Evolutionary conservation across 352 stramenopile species (phyloP).

Genomic region (Saprolegnia parasitica): DNA sequence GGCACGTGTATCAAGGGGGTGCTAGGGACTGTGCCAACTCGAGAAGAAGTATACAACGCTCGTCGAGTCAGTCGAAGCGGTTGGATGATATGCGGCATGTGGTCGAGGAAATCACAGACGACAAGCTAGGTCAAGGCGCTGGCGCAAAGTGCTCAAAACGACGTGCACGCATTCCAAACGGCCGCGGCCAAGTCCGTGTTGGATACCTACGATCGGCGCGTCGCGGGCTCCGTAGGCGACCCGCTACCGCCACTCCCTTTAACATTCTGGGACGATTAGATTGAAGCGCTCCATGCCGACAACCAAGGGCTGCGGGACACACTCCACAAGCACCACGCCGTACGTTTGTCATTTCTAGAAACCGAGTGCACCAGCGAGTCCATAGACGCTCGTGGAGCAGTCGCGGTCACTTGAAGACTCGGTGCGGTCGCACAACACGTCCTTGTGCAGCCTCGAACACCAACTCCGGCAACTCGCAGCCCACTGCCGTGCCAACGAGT

Average conservation of each 20-base stretch:
- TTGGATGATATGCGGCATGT: no score
- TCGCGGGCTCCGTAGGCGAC: neutral
- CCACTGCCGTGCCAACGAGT: neutral
- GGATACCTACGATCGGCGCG: neutral
- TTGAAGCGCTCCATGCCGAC: neutral
- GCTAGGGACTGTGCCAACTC: neutral
- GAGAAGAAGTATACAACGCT: neutral
- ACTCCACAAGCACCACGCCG: neutral
- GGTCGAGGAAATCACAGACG: no score
- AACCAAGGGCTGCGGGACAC: neutral
- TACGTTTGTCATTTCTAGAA: neutral
- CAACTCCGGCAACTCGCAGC: neutral
- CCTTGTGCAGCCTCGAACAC: neutral
- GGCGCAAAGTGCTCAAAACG: neutral
- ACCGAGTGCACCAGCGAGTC: no score
- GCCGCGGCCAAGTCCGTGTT: neutral
- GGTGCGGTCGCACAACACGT: neutral
- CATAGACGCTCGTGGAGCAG: neutral
- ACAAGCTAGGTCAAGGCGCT: conserved; percentile 2
- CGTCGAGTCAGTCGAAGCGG: neutral
- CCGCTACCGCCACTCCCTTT: neutral
- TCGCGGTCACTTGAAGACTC: neutral
- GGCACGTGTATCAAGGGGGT: neutral
- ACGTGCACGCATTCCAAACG: conserved; percentile 8
- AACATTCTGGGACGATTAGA: neutral